A percentile compares a stretch with the other conserved stretches of the same genome.
phyloP scores from a whole-genome alignment of 2,329 filamentous ascomycete genomes.

The Colletotrichum filicis region DNA sequence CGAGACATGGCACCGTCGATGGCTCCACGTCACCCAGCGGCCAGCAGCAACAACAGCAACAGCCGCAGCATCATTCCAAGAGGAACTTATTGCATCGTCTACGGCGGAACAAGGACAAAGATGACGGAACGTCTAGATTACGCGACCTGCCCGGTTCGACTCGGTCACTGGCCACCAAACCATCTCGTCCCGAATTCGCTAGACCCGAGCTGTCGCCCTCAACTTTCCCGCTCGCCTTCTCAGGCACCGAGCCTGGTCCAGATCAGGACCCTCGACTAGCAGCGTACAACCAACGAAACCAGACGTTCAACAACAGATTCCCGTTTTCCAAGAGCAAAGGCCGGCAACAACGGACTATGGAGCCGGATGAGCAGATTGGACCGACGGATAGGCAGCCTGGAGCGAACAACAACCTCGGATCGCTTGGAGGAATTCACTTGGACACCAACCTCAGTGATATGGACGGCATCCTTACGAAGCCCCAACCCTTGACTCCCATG shows the following conservation, averaged over 20 bases:
- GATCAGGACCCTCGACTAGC: slow-evolving; percentile 40
- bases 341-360: slow-evolving; percentile 56
- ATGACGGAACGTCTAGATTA: slow-evolving; percentile 58
- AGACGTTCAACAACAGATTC: slow-evolving; percentile 71
- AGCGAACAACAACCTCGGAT: slow-evolving; percentile 57
- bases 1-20: slow-evolving; percentile 60
- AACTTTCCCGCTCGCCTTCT: slow-evolving; percentile 45
- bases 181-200: slow-evolving; percentile 59
- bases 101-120: slow-evolving; percentile 65
- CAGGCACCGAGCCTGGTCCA: slow-evolving; percentile 43
- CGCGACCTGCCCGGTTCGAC: slow-evolving; percentile 63
- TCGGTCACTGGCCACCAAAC: slow-evolving; percentile 62
- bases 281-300: slow-evolving; percentile 48
- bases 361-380: slow-evolving; percentile 68
- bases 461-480: slow-evolving; percentile 86
- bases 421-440: slow-evolving; percentile 66
- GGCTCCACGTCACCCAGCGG: slow-evolving; percentile 68
- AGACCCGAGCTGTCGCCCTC: slow-evolving; percentile 53
- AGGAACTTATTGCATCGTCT: slow-evolving; percentile 62
- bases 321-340: slow-evolving; percentile 67
- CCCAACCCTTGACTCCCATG: slow-evolving; percentile 77
- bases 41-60: slow-evolving; percentile 38
- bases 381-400: slow-evolving; percentile 64
- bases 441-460: slow-evolving; percentile 92
- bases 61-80: slow-evolving; percentile 53